Evolutionary conservation across 768 basidiomycete species (phyloP).

Genomic region (Phylloporus rhodoxanthus): DNA sequence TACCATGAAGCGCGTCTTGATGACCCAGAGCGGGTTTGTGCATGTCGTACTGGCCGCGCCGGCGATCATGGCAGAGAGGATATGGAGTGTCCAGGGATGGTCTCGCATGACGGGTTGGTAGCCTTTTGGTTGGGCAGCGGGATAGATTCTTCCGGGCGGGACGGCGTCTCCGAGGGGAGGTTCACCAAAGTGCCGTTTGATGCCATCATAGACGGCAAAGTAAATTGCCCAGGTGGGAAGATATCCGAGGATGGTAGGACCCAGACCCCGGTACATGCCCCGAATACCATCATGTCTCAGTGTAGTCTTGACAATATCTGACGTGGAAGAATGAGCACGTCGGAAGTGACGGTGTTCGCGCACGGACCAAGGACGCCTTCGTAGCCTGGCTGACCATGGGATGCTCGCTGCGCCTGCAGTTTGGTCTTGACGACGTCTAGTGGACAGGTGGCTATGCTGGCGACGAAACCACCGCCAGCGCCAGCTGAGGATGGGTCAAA

Average conservation of each 20-base stretch:
- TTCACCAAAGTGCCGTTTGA: constrained; percentile 79
- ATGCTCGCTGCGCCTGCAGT: constrained; percentile 84
- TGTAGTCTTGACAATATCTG: constrained; percentile 55
- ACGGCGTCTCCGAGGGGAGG: constrained; percentile 41
- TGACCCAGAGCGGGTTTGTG: constrained; percentile 97
- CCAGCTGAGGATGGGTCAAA: constrained; percentile 52
- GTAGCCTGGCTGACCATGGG: constrained; percentile 67
- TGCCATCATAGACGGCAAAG: constrained; percentile 94
- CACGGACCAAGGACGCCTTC: constrained; percentile 67
- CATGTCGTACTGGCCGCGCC: constrained; percentile 89
- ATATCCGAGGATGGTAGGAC: constrained; percentile 94
- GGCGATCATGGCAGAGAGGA: constrained; percentile 92
- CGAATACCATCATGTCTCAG: constrained; percentile 65
- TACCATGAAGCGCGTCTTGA: constrained; percentile 99
- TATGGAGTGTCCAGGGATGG: constrained; percentile 83
- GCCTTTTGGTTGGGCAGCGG: constrained; percentile 79
- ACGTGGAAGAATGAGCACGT: not conserved
- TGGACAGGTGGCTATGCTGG: constrained; percentile 92
- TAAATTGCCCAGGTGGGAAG: constrained; percentile 99
- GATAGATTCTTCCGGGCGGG: constrained; percentile 53
- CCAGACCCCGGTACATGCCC: constrained; percentile 94
- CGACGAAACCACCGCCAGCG: constrained; percentile 90
- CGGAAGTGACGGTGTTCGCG: constrained; percentile 6
- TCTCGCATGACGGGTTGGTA: constrained; percentile 77
- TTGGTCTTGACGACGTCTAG: constrained; percentile 98